A percentile compares a stretch with the other conserved stretches of the same genome.
phyloP scores from a whole-genome alignment of 306 rosid species.

The Vigna nakashimae region DNA sequence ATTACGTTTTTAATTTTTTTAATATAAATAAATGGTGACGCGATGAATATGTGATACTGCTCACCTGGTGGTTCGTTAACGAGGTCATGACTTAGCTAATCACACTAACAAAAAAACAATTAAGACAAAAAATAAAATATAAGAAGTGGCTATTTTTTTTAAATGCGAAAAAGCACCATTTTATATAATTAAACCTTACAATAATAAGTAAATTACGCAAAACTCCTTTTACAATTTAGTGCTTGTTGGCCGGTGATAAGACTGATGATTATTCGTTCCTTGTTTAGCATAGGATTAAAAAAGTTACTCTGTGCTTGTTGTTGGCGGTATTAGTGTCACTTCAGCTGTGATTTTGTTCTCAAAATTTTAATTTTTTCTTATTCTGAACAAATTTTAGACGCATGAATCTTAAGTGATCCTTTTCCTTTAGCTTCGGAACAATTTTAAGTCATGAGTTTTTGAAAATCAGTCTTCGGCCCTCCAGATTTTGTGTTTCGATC shows the following conservation, averaged over 20 bases:
- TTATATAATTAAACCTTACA: too few relatives aligned
- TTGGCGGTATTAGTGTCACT: not conserved
- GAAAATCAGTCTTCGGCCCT: constrained; percentile 29
- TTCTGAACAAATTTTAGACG: constrained; percentile 13
- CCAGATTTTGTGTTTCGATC: constrained; percentile 40
- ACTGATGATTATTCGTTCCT: not conserved
- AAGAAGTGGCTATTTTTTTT: too few relatives aligned
- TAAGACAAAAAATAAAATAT: too few relatives aligned
- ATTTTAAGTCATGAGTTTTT: constrained; percentile 29
- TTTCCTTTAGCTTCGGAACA: constrained; percentile 20
- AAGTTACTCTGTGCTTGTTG: not conserved
- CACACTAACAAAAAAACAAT: too few relatives aligned
- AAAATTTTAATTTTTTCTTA: not conserved
- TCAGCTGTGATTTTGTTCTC: constrained; percentile 15
- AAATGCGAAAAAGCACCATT: too few relatives aligned
- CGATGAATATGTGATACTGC: too few relatives aligned
- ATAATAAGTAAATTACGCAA: too few relatives aligned
- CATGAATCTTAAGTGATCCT: constrained; percentile 24
- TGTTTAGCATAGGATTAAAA: not conserved
- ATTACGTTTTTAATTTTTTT: too few relatives aligned
- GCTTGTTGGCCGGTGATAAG: not conserved
- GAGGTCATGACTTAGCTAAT: too few relatives aligned
- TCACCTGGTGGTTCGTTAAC: too few relatives aligned
- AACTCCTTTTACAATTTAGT: not conserved
- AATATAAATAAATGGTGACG: too few relatives aligned